Percentiles rank a stretch among this genome's conserved stretches.
Evolutionary conservation across 148 eudicot genomes (phyloP).

Genomic region (Vaccinium vitisidaea): DNA sequence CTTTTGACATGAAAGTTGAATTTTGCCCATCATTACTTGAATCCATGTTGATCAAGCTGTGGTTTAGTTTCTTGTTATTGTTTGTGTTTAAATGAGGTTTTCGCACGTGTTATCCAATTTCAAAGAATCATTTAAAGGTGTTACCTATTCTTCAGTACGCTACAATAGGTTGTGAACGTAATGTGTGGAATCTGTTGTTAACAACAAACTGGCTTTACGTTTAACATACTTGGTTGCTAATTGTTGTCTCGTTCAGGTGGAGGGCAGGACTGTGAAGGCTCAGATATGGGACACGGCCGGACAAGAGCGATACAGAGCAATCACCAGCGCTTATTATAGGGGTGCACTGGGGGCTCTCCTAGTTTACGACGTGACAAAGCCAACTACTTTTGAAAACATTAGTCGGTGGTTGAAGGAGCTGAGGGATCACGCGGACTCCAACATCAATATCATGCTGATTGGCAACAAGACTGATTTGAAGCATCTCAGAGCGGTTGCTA

Average conservation of each 20-base stretch:
- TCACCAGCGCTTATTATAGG: conserved; percentile 30
- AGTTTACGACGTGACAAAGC: conserved; percentile 24
- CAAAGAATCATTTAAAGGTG: not conserved
- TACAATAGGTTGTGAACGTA: not conserved
- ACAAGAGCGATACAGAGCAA: conserved; percentile 26
- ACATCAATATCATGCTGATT: conserved; percentile 27
- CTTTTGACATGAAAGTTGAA: not conserved
- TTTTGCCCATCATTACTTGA: not conserved
- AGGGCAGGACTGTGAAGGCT: conserved; percentile 29
- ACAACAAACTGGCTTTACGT: not conserved
- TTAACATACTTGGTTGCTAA: not conserved
- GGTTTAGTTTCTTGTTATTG: not conserved
- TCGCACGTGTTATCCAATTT: not conserved
- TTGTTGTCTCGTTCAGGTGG: conserved; percentile 12
- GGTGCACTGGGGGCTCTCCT: conserved; percentile 31
- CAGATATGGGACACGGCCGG: conserved; percentile 26
- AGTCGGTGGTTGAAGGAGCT: conserved; percentile 34
- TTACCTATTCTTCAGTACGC: not conserved
- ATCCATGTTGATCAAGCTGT: not conserved
- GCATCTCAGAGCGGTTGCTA: conserved; percentile 22
- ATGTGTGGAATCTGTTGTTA: not conserved
- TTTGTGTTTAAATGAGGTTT: not conserved
- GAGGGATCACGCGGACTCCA: conserved; percentile 48
- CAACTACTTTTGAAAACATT: conserved; percentile 24
- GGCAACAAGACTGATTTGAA: conserved; percentile 30